phyloP scores from a whole-genome alignment of 805 yeast genomes.

The Saturnispora serradocipensis region DNA sequence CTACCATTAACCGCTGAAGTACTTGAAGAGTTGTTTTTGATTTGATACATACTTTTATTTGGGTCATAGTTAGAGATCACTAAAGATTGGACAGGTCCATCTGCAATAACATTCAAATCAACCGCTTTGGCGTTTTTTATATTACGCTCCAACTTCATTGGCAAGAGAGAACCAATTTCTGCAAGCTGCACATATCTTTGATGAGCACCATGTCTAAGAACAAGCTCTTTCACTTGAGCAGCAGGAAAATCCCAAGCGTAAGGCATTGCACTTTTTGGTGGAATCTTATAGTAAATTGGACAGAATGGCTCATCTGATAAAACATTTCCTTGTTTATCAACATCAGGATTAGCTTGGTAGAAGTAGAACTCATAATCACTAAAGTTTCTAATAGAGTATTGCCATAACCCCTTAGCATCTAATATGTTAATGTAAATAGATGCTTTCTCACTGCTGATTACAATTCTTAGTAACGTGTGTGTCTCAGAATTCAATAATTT shows the following conservation, averaged over 20 bases:
- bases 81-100: constrained; percentile 88
- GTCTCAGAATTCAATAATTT: constrained; percentile 48
- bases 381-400: constrained; percentile 83
- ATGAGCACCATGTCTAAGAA: constrained; percentile 60
- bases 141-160: constrained; percentile 49
- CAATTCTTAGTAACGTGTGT: constrained; percentile 63
- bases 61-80: constrained; percentile 79
- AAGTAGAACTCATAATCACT: constrained; percentile 79
- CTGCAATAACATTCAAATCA: constrained; percentile 88
- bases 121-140: constrained; percentile 37
- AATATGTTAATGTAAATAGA: constrained; percentile 68
- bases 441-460: constrained; percentile 69
- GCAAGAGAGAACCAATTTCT: constrained; percentile 85
- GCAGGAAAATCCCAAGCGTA: constrained; percentile 98
- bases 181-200: constrained; percentile 78
- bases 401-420: constrained; percentile 79
- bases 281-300: constrained; percentile 74
- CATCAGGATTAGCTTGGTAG: constrained; percentile 74
- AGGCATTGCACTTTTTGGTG: constrained; percentile 92
- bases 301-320: constrained; percentile 49
- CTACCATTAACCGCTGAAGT: constrained; percentile 15
- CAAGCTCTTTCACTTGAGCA: constrained; percentile 72
- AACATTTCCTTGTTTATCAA: constrained; percentile 56
- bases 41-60: constrained; percentile 62
- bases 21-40: constrained; percentile 28